Evolutionary conservation across 768 basidiomycete genomes (phyloP).

Genomic region (Asterophora parasitica): DNA sequence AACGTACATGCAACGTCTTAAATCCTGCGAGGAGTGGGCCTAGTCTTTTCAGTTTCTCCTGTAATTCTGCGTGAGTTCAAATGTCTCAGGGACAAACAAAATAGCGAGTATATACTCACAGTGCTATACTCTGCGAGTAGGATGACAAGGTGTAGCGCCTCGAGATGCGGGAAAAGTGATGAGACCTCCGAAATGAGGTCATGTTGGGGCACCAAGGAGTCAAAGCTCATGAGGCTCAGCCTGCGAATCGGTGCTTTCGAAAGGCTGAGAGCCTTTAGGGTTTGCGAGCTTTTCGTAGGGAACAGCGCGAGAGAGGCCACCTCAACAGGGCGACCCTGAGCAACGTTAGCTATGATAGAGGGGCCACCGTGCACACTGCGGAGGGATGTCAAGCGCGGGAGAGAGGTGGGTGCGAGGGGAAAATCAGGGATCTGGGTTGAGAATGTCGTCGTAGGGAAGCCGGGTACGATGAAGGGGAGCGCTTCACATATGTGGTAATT

Average conservation of each 20-base stretch:
- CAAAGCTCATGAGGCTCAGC: conserved; percentile 58
- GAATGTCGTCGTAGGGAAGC: conserved; percentile 14
- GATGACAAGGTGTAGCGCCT: conserved; percentile 59
- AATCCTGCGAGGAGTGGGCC: conserved; percentile 39
- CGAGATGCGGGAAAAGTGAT: conserved; percentile 41
- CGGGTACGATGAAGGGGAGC: conserved; percentile 16
- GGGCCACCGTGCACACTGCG: conserved; percentile 53
- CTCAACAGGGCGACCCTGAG: conserved; percentile 44
- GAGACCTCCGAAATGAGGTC: conserved; percentile 45
- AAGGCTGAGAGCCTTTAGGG: conserved; percentile 40
- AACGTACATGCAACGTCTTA: conserved; percentile 30
- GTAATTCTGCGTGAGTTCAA: background rate
- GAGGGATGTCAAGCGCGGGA: conserved; percentile 45
- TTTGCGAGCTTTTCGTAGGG: conserved; percentile 30
- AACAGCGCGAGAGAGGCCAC: conserved; percentile 51
- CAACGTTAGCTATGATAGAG: conserved; percentile 37
- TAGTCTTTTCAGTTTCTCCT: conserved; percentile 41
- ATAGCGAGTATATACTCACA: conserved; percentile 26
- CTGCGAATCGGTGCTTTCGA: conserved; percentile 37
- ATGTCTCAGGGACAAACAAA: background rate
- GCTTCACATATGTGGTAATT: conserved; percentile 23
- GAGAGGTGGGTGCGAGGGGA: conserved; percentile 32
- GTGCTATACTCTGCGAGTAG: conserved; percentile 44
- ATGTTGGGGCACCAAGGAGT: conserved; percentile 34
- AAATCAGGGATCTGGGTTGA: conserved; percentile 20